phyloP scores from a whole-genome alignment of 2,329 filamentous ascomycete genomes.

The Cordyceps pruinosa region DNA sequence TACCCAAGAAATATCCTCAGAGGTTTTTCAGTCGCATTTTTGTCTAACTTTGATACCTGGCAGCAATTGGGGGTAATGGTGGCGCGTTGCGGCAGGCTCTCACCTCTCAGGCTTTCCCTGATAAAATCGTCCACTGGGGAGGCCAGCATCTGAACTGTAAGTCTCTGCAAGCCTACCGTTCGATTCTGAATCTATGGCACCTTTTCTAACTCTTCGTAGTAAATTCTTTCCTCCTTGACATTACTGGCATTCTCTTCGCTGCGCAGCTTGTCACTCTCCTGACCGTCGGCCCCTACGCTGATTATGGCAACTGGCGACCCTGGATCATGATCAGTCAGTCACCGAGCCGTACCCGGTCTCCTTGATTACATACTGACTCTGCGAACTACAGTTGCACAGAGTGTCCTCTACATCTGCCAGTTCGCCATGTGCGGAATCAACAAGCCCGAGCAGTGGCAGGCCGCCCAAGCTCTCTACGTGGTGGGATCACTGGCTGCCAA shows the following conservation, averaged over 20 bases:
- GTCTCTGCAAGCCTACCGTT: background rate
- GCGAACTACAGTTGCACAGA: conserved; percentile 8
- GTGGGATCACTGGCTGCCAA: conserved; percentile 18
- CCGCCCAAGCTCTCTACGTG: conserved; percentile 16
- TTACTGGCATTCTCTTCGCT: conserved; percentile 19
- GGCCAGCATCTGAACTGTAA: conserved; percentile 6
- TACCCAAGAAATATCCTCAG: background rate
- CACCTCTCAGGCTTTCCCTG: conserved; percentile 6
- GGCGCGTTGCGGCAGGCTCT: conserved; percentile 14
- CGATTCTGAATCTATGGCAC: background rate
- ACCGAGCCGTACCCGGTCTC: background rate
- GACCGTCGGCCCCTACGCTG: conserved; percentile 18
- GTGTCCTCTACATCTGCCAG: conserved; percentile 15
- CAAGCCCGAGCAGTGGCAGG: conserved; percentile 15
- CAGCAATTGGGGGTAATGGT: conserved; percentile 15
- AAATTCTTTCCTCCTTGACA: conserved; percentile 16
- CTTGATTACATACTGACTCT: background rate
- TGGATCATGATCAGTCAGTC: conserved; percentile 19
- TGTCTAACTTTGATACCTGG: background rate
- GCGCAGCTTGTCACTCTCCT: conserved; percentile 18
- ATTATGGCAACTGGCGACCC: conserved; percentile 20
- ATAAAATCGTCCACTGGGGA: conserved; percentile 11
- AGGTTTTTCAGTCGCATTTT: background rate
- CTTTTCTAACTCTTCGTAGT: background rate
- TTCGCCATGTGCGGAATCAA: conserved; percentile 18